These are phyloP conservation scores for Achlya hypogyna DNA, from an alignment of 352 stramenopile species.

Conservation along the genomic window DNA sequence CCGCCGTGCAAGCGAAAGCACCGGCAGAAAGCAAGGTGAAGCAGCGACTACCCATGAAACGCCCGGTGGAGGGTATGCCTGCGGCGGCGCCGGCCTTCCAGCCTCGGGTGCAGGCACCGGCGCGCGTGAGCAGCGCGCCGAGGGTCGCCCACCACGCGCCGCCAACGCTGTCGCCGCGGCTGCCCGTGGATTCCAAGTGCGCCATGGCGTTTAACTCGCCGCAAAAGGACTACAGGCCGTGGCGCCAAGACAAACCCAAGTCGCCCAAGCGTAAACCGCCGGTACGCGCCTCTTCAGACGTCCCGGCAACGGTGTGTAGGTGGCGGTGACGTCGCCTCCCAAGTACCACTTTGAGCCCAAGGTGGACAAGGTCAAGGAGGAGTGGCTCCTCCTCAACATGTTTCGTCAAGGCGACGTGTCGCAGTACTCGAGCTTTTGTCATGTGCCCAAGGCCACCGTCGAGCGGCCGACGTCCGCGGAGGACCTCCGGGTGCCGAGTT, in stretches of 20 bases:
- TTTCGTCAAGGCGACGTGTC: conserved; percentile 55
- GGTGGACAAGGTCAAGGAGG: conserved; percentile 55
- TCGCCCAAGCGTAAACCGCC: background rate
- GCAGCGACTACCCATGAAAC: background rate
- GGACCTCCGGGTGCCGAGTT: background rate
- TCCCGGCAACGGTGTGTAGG: background rate
- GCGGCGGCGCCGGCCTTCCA: too few species aligned
- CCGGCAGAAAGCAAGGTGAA: background rate
- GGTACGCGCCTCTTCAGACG: background rate
- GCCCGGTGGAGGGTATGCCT: too few species aligned
- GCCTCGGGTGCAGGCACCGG: too few species aligned
- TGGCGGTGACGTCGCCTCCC: background rate
- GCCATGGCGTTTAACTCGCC: conserved; percentile 17
- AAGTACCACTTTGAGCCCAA: conserved; percentile 21
- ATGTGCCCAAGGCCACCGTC: background rate
- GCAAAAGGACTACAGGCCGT: conserved; percentile 17
- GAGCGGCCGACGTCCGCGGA: conserved; percentile 12
- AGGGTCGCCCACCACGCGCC: too few species aligned
- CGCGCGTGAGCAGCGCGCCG: too few species aligned
- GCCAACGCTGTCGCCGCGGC: background rate
- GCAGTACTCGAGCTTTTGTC: conserved; percentile 56
- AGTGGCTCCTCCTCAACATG: conserved; percentile 76
- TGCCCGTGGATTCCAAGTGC: background rate
- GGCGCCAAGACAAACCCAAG: conserved; percentile 8
- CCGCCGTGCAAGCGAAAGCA: too few species aligned